Conservation (phyloP, 176 grass and related monocot genomes). For the Pontederia paniculata region DNA sequence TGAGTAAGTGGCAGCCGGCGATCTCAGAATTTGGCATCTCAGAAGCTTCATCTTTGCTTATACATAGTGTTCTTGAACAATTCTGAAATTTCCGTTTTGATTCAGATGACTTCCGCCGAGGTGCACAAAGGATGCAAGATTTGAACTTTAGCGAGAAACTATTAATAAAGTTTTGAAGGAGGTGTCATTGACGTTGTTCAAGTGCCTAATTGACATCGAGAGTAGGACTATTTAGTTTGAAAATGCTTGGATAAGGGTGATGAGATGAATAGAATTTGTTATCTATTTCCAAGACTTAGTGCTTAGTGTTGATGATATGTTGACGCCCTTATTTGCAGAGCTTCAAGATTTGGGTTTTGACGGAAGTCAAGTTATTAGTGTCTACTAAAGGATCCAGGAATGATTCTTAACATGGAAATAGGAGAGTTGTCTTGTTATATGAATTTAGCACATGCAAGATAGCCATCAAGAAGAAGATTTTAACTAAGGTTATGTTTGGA, state of each 20-base stretch:
- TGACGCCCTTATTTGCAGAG: slow-evolving; percentile 34
- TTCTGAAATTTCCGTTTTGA: slow-evolving; percentile 8
- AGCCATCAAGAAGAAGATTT: slow-evolving; percentile 35
- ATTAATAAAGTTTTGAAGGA: slow-evolving; percentile 14
- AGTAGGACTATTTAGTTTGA: slow-evolving; percentile 24
- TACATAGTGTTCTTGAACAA: slow-evolving; percentile 21
- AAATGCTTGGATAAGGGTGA: slow-evolving; percentile 1
- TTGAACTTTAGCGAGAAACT: slow-evolving; percentile 25
- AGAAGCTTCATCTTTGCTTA: slow-evolving; percentile 3
- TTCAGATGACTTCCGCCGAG: neutral
- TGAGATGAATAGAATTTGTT: slow-evolving; percentile 24
- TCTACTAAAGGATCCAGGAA: slow-evolving; percentile 27
- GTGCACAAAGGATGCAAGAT: slow-evolving; percentile 14
- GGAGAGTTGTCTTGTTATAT: slow-evolving; percentile 49
- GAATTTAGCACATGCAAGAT: slow-evolving; percentile 41
- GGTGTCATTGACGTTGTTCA: slow-evolving; percentile 16
- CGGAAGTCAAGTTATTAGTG: slow-evolving; percentile 26
- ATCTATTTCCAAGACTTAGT: slow-evolving; percentile 30
- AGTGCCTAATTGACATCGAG: slow-evolving; percentile 12
- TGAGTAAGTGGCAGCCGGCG: slow-evolving; percentile 9
- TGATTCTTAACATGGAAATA: slow-evolving; percentile 46
- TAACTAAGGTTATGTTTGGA: slow-evolving; percentile 30
- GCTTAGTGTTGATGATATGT: slow-evolving; percentile 10
- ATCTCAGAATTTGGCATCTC: slow-evolving; percentile 5
- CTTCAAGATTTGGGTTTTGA: slow-evolving; percentile 36